phyloP scores from a whole-genome alignment of 331 rosid genomes.

The Malus hybrid region DNA sequence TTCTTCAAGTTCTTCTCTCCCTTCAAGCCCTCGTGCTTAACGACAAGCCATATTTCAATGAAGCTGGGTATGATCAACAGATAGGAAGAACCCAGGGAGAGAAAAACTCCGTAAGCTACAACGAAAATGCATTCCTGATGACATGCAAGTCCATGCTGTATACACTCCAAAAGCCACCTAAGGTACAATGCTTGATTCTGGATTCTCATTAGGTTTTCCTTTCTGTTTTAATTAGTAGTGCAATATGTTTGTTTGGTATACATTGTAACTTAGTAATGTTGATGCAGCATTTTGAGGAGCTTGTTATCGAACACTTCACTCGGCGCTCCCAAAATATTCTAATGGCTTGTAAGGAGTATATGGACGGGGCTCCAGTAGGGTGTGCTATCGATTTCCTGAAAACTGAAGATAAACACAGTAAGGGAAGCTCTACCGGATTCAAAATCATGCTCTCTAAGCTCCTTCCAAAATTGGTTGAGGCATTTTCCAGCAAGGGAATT shows the following conservation, averaged over 20 bases:
- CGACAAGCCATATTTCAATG: constrained; percentile 95
- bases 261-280: not conserved
- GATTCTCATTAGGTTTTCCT: not conserved
- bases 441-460: constrained; percentile 89
- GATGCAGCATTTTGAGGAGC: constrained; percentile 77
- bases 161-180: constrained; percentile 62
- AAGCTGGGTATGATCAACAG: constrained; percentile 94
- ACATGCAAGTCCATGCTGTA: constrained; percentile 80
- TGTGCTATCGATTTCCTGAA: constrained; percentile 32
- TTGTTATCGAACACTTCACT: constrained; percentile 73
- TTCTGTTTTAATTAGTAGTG: not conserved
- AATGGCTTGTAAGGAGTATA: constrained; percentile 59
- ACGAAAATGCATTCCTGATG: constrained; percentile 90
- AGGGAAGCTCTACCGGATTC: constrained; percentile 78
- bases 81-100: constrained; percentile 90
- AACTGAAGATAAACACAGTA: constrained; percentile 23
- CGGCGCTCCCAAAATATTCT: constrained; percentile 46
- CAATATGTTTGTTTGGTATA: not conserved
- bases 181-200: constrained; percentile 39
- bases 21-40: constrained; percentile 97
- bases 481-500: constrained; percentile 62
- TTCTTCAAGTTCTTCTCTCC: constrained; percentile 95
- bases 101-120: constrained; percentile 85
- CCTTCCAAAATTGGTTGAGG: constrained; percentile 68
- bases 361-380: constrained; percentile 79